These are phyloP conservation scores for Boechera divaricarpa DNA, from an alignment of 345 rosid species.

Conservation along the genomic window DNA sequence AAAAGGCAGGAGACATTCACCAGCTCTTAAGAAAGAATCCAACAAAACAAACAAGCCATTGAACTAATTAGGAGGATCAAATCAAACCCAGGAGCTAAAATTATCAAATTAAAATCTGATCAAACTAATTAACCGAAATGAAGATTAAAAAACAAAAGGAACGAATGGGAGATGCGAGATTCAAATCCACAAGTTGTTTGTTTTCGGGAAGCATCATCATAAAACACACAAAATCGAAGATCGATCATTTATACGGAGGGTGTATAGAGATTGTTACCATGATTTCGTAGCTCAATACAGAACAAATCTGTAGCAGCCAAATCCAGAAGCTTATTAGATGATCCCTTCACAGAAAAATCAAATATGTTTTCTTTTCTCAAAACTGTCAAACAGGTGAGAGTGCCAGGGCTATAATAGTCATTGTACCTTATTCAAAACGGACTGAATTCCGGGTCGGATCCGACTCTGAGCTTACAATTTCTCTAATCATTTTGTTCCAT, in stretches of 20 bases:
- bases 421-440: background rate
- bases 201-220: background rate
- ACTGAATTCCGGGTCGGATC: constrained; percentile 32
- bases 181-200: background rate
- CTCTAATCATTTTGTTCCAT: background rate
- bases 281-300: constrained; percentile 19
- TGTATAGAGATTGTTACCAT: constrained; percentile 30
- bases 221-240: background rate
- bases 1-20: too few species aligned
- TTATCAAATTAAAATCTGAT: background rate
- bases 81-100: constrained; percentile 17
- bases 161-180: constrained; percentile 9
- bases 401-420: constrained; percentile 14
- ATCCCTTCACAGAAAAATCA: background rate
- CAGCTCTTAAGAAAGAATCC: too few species aligned
- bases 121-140: background rate
- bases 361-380: constrained; percentile 1
- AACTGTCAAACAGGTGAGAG: constrained; percentile 1
- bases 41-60: background rate
- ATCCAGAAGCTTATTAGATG: background rate
- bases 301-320: constrained; percentile 25
- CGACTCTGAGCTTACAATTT: background rate
- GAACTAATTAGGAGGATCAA: background rate
- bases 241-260: background rate
- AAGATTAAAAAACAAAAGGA: background rate